Percentiles rank a stretch among this genome's conserved stretches.
phyloP scores from a whole-genome alignment of 2,329 filamentous ascomycete species.

The Cladosporium sp. region DNA sequence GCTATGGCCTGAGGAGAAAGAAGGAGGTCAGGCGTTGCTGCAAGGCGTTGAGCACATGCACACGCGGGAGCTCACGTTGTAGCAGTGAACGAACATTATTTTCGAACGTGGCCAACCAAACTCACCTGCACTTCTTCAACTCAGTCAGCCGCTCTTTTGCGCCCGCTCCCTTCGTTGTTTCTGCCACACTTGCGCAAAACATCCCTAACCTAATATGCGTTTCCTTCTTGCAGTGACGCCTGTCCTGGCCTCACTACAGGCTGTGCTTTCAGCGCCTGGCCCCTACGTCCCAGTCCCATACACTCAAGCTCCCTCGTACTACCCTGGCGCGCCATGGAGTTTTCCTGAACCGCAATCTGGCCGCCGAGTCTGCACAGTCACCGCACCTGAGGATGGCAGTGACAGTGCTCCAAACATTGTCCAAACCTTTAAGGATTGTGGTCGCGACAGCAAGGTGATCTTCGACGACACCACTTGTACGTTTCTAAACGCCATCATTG shows the following conservation, averaged over 20 bases:
- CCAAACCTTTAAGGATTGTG: constrained; percentile 53
- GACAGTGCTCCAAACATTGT: constrained; percentile 58
- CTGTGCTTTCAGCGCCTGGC: neutral
- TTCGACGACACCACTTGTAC: constrained; percentile 53
- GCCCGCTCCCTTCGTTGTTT: neutral
- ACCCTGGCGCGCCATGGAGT: constrained; percentile 19
- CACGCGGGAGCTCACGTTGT: constrained; percentile 11
- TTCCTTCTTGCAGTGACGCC: neutral
- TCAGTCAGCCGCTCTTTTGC: neutral
- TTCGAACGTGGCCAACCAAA: neutral
- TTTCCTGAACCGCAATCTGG: neutral
- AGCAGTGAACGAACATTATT: neutral
- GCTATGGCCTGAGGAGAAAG: neutral
- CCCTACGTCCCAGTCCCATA: constrained; percentile 14
- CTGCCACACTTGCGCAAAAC: neutral
- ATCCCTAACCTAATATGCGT: constrained; percentile 6
- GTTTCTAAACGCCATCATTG: neutral
- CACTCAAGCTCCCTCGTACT: constrained; percentile 17
- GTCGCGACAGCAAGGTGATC: constrained; percentile 53
- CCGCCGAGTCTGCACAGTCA: constrained; percentile 15
- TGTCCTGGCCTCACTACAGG: constrained; percentile 1
- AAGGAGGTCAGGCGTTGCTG: constrained; percentile 11
- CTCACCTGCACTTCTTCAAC: neutral
- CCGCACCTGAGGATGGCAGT: neutral
- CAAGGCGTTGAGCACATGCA: constrained; percentile 14